phyloP scores from a whole-genome alignment of 2,329 filamentous ascomycete species.

The Exophiala xenobiotica region DNA sequence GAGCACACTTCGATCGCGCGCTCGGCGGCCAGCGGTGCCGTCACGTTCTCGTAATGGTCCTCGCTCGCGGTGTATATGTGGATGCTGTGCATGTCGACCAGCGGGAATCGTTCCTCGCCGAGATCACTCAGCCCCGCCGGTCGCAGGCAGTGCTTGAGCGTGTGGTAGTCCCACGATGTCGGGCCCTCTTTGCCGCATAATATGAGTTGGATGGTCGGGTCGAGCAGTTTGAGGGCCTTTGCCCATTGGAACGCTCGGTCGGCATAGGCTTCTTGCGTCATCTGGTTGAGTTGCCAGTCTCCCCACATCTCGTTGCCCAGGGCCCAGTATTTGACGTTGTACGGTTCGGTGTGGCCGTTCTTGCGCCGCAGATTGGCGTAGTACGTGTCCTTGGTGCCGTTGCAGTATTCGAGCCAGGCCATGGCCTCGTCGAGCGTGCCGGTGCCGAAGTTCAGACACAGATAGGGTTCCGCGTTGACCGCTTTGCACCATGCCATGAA shows the following conservation, averaged over 20 bases:
- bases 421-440: slow-evolving; percentile 48
- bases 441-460: slow-evolving; percentile 79
- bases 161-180: slow-evolving; percentile 70
- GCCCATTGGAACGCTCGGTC: slow-evolving; percentile 47
- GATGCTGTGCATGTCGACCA: slow-evolving; percentile 79
- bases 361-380: slow-evolving; percentile 77
- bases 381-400: slow-evolving; percentile 72
- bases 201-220: slow-evolving; percentile 67
- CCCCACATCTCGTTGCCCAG: slow-evolving; percentile 72
- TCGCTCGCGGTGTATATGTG: slow-evolving; percentile 69
- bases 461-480: slow-evolving; percentile 73
- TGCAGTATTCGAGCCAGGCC: slow-evolving; percentile 85
- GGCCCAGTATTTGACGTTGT: slow-evolving; percentile 82
- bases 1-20: slow-evolving; percentile 70
- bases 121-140: slow-evolving; percentile 46
- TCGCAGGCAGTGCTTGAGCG: slow-evolving; percentile 66
- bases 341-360: slow-evolving; percentile 73
- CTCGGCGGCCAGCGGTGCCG: slow-evolving; percentile 68
- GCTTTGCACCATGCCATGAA: slow-evolving; percentile 78
- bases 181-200: slow-evolving; percentile 72
- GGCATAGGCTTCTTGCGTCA: slow-evolving; percentile 60
- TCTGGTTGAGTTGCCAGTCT: slow-evolving; percentile 59
- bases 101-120: slow-evolving; percentile 35
- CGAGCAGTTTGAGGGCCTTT: slow-evolving; percentile 46
- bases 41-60: slow-evolving; percentile 54